These are phyloP conservation scores for Dipodascopsis uninucleata DNA, from an alignment of 805 yeast species.

Conservation along the genomic window DNA sequence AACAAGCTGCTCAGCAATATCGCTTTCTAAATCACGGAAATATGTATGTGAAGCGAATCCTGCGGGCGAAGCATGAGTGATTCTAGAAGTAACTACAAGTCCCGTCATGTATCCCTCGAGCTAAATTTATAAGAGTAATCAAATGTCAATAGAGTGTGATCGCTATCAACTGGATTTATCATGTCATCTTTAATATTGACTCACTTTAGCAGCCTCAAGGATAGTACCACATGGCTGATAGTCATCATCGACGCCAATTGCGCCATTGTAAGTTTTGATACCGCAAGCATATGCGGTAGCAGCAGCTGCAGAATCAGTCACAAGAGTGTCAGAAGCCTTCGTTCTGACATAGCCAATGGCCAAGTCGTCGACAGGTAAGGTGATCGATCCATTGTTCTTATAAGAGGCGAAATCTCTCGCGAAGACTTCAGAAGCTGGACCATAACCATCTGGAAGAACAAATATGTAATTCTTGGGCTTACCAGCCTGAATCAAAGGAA, in stretches of 20 bases:
- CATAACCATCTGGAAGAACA: constrained; percentile 28
- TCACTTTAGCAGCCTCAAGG: constrained; percentile 72
- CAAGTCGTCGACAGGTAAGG: constrained; percentile 51
- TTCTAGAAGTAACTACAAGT: constrained; percentile 83
- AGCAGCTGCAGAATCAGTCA: constrained; percentile 96
- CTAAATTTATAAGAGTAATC: constrained; percentile 8
- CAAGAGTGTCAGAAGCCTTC: constrained; percentile 65
- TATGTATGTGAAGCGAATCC: constrained; percentile 79
- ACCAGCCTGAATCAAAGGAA: not conserved
- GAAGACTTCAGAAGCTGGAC: constrained; percentile 29
- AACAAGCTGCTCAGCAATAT: constrained; percentile 82
- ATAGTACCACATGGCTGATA: constrained; percentile 81
- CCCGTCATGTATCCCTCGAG: constrained; percentile 79
- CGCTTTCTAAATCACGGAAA: constrained; percentile 71
- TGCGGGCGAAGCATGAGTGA: constrained; percentile 95
- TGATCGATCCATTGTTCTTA: constrained; percentile 14
- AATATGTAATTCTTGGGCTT: constrained; percentile 21
- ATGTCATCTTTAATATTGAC: constrained; percentile 1
- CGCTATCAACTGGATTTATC: no score
- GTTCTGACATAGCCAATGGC: constrained; percentile 84
- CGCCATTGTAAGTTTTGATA: constrained; percentile 80
- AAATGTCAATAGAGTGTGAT: no score
- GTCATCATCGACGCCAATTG: constrained; percentile 75
- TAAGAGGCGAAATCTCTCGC: constrained; percentile 24
- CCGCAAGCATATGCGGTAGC: constrained; percentile 92